phyloP scores from a whole-genome alignment of 2,329 filamentous ascomycete species.

The Calonectria henricotiae region DNA sequence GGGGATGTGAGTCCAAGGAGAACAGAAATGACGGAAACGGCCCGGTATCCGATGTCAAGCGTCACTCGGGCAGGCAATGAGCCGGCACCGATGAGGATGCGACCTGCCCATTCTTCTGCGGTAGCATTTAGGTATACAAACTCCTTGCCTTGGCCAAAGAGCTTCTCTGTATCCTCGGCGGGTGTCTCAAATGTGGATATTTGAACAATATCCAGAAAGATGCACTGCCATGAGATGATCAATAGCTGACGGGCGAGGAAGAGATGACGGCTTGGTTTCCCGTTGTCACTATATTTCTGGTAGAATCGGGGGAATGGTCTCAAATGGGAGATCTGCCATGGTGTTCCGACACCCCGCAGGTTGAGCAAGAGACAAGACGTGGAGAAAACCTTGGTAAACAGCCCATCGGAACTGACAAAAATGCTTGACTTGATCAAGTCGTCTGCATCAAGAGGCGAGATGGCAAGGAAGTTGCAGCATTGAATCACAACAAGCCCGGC shows the following conservation, averaged over 20 bases:
- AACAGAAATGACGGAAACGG: not conserved
- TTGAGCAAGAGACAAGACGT: not conserved
- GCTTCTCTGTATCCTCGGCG: not conserved
- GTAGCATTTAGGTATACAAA: constrained; percentile 6
- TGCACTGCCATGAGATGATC: not conserved
- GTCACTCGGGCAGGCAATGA: not conserved
- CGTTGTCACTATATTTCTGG: not conserved
- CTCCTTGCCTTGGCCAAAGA: constrained; percentile 3
- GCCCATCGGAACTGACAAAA: not conserved
- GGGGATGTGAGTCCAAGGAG: constrained; percentile 1
- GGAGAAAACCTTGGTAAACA: not conserved
- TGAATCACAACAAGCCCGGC: not conserved
- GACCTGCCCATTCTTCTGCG: not conserved
- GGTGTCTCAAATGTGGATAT: not conserved
- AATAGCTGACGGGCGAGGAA: not conserved
- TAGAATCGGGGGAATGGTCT: not conserved
- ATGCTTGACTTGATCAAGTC: not conserved
- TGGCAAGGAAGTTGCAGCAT: constrained; percentile 5
- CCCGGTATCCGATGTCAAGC: not conserved
- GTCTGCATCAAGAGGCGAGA: not conserved
- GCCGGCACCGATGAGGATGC: not conserved
- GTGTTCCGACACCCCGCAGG: not conserved
- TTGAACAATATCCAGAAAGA: constrained; percentile 9
- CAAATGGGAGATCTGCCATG: not conserved
- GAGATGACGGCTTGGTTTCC: not conserved